A percentile compares a stretch with the other conserved stretches of the same genome.
These are phyloP conservation scores for Macrophomina pseudophaseolina DNA, from an alignment of 2,329 filamentous ascomycete genomes.

Conservation along the genomic window DNA sequence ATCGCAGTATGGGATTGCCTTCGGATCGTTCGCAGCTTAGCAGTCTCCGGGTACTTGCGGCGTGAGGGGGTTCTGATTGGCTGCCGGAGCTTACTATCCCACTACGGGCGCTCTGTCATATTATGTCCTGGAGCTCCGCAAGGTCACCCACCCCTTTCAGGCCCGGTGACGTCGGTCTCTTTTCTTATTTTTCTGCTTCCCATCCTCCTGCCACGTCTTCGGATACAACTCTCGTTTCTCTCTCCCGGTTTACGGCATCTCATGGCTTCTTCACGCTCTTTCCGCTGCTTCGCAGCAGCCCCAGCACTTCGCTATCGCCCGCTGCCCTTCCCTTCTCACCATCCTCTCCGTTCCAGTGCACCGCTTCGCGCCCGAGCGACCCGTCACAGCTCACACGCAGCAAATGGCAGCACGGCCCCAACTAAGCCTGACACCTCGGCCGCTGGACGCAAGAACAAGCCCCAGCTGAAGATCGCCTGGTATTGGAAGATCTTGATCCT, in stretches of 20 bases:
- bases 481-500: background rate
- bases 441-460: background rate
- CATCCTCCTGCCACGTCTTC: background rate
- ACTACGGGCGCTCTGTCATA: background rate
- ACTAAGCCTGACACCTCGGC: background rate
- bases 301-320: background rate
- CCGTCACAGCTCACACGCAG: background rate
- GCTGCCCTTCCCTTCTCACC: background rate
- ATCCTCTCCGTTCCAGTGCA: background rate
- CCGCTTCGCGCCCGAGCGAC: background rate
- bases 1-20: background rate
- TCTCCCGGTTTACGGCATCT: background rate
- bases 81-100: background rate
- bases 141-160: background rate
- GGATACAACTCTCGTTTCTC: background rate
- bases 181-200: background rate
- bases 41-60: background rate
- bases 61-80: slow-evolving; percentile 1
- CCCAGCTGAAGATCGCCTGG: background rate
- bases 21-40: background rate
- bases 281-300: background rate
- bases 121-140: background rate
- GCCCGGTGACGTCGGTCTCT: background rate
- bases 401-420: background rate
- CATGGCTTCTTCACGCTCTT: background rate